These are phyloP conservation scores for Perilla frutescens DNA, from an alignment of 257 asterid species.

Conservation along the genomic window DNA sequence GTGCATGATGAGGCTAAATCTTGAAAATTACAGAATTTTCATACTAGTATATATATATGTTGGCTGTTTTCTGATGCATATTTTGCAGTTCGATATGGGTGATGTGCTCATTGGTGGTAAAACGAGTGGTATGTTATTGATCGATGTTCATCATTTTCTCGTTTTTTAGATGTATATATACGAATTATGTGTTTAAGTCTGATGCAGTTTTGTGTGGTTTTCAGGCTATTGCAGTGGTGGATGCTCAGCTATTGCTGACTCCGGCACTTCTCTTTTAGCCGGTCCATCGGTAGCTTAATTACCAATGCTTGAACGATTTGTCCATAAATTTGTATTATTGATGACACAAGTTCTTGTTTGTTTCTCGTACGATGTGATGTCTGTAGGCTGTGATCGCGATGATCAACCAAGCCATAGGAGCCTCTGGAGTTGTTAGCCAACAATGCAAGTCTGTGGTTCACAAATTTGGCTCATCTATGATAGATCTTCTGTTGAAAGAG, in stretches of 20 bases:
- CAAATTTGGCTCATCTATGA: slow-evolving; percentile 70
- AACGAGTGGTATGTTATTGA: slow-evolving; percentile 62
- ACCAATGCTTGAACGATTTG: not conserved
- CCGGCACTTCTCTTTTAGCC: slow-evolving; percentile 95
- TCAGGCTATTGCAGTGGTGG: slow-evolving; percentile 75
- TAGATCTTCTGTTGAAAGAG: slow-evolving; percentile 73
- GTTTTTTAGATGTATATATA: not conserved
- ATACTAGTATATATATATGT: not conserved
- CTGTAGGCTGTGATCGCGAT: slow-evolving; percentile 69
- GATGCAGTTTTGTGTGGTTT: not conserved
- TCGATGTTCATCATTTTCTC: not conserved
- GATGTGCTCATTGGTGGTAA: slow-evolving; percentile 81
- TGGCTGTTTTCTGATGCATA: slow-evolving; percentile 21
- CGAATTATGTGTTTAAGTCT: not conserved
- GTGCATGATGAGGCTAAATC: slow-evolving; percentile 9
- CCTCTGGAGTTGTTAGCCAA: slow-evolving; percentile 81
- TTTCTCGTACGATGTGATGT: slow-evolving; percentile 5
- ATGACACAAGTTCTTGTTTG: not conserved
- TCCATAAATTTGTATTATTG: too few species aligned
- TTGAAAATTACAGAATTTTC: not conserved
- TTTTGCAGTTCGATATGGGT: slow-evolving; percentile 87
- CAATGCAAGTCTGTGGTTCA: slow-evolving; percentile 84
- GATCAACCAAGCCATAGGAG: slow-evolving; percentile 97
- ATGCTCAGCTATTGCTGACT: slow-evolving; percentile 96
- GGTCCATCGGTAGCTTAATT: slow-evolving; percentile 84